Evolutionary conservation across 2,329 filamentous ascomycete species (phyloP).

Genomic region (Claviceps humidiphila): DNA sequence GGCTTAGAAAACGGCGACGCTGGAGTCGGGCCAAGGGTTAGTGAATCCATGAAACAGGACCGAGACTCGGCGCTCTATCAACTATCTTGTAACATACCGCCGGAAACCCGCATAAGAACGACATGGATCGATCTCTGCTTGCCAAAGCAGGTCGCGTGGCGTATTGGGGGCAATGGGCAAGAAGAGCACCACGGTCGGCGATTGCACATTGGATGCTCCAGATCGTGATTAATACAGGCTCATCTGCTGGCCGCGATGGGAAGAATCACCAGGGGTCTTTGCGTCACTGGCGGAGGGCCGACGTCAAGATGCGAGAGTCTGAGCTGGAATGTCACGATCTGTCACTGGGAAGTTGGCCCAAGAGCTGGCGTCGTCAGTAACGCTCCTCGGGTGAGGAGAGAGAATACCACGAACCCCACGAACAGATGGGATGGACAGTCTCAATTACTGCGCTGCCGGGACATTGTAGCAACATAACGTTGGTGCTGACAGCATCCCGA

Average conservation of each 20-base stretch:
- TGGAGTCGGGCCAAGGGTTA: conserved; percentile 3
- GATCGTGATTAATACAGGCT: background rate
- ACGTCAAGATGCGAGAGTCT: background rate
- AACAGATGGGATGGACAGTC: background rate
- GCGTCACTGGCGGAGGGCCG: background rate
- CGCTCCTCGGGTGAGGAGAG: background rate
- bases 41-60: background rate
- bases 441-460: background rate
- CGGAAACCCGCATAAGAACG: conserved; percentile 13
- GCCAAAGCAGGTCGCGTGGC: background rate
- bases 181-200: background rate
- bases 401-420: background rate
- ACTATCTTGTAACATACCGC: conserved; percentile 8
- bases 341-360: background rate
- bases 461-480: background rate
- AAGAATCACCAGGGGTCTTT: background rate
- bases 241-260: background rate
- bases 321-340: background rate
- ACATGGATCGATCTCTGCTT: conserved; percentile 7
- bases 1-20: conserved; percentile 9
- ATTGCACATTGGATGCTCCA: background rate
- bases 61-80: background rate
- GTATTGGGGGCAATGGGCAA: background rate
- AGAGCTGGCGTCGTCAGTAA: conserved; percentile 1
- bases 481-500: background rate